Conservation (phyloP, 1,284 basidiomycete genomes). For the Golubevia pallescens region DNA sequence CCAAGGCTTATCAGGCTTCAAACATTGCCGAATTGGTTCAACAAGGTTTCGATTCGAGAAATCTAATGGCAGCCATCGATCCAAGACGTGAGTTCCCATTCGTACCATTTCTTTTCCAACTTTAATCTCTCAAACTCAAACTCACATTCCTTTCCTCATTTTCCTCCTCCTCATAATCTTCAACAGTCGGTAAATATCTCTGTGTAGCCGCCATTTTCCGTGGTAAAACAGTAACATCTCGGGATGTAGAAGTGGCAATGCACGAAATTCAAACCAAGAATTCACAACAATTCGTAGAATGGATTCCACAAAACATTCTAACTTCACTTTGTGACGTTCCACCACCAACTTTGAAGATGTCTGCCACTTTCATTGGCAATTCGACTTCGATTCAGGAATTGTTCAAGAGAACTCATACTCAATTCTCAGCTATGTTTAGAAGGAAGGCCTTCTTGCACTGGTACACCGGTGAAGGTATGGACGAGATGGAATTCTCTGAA, state of each 20-base stretch:
- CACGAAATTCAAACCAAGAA: constrained; percentile 60
- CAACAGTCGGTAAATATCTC: constrained; percentile 48
- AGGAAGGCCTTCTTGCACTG: constrained; percentile 65
- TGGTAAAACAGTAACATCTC: constrained; percentile 47
- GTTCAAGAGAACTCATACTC: constrained; percentile 14
- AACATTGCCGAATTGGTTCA: constrained; percentile 61
- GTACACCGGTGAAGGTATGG: constrained; percentile 66
- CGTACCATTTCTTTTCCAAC: not conserved
- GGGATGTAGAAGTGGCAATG: constrained; percentile 63
- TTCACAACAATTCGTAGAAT: constrained; percentile 62
- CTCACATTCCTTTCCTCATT: too few relatives aligned
- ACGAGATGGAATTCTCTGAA: constrained; percentile 66
- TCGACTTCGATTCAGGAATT: constrained; percentile 63
- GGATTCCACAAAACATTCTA: constrained; percentile 64
- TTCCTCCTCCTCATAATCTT: too few relatives aligned
- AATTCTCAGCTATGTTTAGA: constrained; percentile 63
- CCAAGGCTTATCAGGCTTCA: constrained; percentile 65
- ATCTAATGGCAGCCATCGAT: constrained; percentile 65
- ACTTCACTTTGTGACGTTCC: constrained; percentile 62
- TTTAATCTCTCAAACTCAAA: constrained; percentile 10
- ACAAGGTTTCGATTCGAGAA: constrained; percentile 62
- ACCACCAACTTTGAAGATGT: constrained; percentile 60
- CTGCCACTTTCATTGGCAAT: constrained; percentile 65
- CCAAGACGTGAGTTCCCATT: constrained; percentile 24
- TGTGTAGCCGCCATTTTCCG: constrained; percentile 64